A percentile compares a stretch with the other conserved stretches of the same genome.
These are phyloP conservation scores for Trypanosoma melophagium DNA, from an alignment of 208 protist genomes.

Conservation along the genomic window DNA sequence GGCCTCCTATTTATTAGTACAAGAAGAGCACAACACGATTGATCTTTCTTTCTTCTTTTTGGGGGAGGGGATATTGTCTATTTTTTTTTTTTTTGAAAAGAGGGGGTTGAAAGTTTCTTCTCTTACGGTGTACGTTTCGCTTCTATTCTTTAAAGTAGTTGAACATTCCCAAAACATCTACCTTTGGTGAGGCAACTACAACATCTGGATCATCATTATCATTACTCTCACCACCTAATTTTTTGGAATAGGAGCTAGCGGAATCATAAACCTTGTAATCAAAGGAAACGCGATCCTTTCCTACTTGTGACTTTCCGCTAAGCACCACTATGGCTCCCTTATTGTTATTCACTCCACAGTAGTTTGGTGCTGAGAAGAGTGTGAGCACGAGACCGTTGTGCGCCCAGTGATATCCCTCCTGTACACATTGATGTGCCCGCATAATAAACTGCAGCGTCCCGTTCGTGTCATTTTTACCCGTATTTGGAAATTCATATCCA, in stretches of 20 bases:
- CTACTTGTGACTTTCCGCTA: constrained; percentile 39
- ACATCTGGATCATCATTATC: too few species aligned
- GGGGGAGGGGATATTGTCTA: too few species aligned
- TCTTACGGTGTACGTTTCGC: background rate
- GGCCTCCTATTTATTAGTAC: too few species aligned
- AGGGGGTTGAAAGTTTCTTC: background rate
- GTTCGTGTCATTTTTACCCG: constrained; percentile 76
- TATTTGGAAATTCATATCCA: constrained; percentile 35
- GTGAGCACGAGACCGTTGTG: constrained; percentile 61
- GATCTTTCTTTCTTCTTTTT: too few species aligned
- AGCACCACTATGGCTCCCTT: constrained; percentile 73
- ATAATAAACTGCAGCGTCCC: constrained; percentile 95
- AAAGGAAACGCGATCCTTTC: constrained; percentile 47
- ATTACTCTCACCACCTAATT: too few species aligned
- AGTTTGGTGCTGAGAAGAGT: too few species aligned
- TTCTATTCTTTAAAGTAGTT: background rate
- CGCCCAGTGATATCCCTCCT: constrained; percentile 80
- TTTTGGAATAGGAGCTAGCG: background rate
- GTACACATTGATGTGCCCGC: constrained; percentile 92
- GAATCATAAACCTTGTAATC: constrained; percentile 67
- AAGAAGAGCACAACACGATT: too few species aligned
- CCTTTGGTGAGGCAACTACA: constrained; percentile 1
- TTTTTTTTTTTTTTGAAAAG: too few species aligned
- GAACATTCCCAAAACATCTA: background rate
- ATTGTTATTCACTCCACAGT: constrained; percentile 75